Evolutionary conservation across 352 stramenopile species (phyloP).

Genomic region (Globisporangium apiculatum): DNA sequence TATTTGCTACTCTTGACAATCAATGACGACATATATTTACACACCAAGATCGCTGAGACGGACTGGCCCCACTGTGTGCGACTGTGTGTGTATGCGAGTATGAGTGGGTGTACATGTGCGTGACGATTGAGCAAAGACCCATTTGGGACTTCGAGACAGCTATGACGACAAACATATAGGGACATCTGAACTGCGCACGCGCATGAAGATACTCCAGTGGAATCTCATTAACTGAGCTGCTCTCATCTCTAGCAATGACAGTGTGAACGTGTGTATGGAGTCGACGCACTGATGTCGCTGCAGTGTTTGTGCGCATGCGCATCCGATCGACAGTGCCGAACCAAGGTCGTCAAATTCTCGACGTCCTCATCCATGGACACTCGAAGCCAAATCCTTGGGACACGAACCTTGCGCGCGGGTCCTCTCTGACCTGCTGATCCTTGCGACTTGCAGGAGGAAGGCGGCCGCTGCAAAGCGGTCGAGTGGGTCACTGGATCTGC

Average conservation of each 20-base stretch:
- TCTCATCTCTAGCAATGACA: slow-evolving; percentile 4
- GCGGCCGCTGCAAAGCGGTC: slow-evolving; percentile 66
- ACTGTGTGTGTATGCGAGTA: slow-evolving; percentile 1
- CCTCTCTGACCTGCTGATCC: slow-evolving; percentile 19
- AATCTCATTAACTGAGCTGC: slow-evolving; percentile 91
- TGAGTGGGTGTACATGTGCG: slow-evolving; percentile 3
- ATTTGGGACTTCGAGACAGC: slow-evolving; percentile 20
- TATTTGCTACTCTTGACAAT: slow-evolving; percentile 91
- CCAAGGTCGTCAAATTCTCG: slow-evolving; percentile 91
- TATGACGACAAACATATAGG: slow-evolving; percentile 87
- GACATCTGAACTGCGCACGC: slow-evolving; percentile 65
- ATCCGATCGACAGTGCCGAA: slow-evolving; percentile 14
- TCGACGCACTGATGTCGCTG: no score
- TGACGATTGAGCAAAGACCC: no score
- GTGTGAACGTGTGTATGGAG: background rate
- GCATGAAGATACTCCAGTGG: slow-evolving; percentile 80
- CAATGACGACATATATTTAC: slow-evolving; percentile 76
- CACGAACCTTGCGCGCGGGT: slow-evolving; percentile 18
- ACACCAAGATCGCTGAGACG: slow-evolving; percentile 91
- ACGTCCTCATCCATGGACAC: slow-evolving; percentile 51
- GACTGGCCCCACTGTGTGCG: slow-evolving; percentile 5
- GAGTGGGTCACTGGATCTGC: slow-evolving; percentile 24
- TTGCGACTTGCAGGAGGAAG: slow-evolving; percentile 24
- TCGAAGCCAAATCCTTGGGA: slow-evolving; percentile 90
- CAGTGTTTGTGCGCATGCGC: background rate